Conservation (phyloP, 2,329 filamentous ascomycete genomes). For the Aureobasidium pullulans region DNA sequence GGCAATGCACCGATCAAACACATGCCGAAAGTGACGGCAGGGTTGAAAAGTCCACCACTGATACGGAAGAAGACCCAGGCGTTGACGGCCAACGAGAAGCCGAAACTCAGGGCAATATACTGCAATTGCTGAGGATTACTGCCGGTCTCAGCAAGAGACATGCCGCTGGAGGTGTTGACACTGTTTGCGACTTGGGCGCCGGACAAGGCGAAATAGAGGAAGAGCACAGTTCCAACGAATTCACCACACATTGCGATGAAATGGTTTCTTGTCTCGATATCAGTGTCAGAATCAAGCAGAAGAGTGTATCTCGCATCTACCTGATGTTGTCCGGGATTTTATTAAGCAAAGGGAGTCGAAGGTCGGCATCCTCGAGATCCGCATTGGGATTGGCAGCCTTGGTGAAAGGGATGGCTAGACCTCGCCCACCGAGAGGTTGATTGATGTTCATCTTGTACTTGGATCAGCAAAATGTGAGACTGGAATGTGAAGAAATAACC, state of each 20-base stretch:
- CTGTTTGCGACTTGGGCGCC: slow-evolving; percentile 41
- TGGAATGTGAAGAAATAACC: neutral
- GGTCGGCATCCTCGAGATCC: slow-evolving; percentile 19
- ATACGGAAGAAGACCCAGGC: slow-evolving; percentile 34
- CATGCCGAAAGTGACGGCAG: slow-evolving; percentile 31
- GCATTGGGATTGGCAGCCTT: slow-evolving; percentile 23
- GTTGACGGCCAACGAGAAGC: slow-evolving; percentile 35
- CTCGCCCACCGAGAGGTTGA: slow-evolving; percentile 20
- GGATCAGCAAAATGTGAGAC: neutral
- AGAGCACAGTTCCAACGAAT: slow-evolving; percentile 38
- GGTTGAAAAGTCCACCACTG: slow-evolving; percentile 31
- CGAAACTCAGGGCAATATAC: slow-evolving; percentile 34
- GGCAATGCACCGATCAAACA: slow-evolving; percentile 30
- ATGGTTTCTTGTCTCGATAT: slow-evolving; percentile 16
- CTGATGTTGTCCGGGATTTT: slow-evolving; percentile 22
- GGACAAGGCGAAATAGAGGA: slow-evolving; percentile 39
- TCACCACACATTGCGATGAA: slow-evolving; percentile 30
- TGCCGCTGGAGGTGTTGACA: slow-evolving; percentile 22
- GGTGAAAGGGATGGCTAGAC: slow-evolving; percentile 26
- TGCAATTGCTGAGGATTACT: slow-evolving; percentile 31
- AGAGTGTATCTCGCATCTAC: neutral
- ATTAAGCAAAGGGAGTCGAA: slow-evolving; percentile 23
- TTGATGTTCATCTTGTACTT: slow-evolving; percentile 13
- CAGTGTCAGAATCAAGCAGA: neutral
- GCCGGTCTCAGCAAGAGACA: slow-evolving; percentile 20